These are phyloP conservation scores for Liquidambar formosana DNA, from an alignment of 164 flowering plant species.

Conservation along the genomic window DNA sequence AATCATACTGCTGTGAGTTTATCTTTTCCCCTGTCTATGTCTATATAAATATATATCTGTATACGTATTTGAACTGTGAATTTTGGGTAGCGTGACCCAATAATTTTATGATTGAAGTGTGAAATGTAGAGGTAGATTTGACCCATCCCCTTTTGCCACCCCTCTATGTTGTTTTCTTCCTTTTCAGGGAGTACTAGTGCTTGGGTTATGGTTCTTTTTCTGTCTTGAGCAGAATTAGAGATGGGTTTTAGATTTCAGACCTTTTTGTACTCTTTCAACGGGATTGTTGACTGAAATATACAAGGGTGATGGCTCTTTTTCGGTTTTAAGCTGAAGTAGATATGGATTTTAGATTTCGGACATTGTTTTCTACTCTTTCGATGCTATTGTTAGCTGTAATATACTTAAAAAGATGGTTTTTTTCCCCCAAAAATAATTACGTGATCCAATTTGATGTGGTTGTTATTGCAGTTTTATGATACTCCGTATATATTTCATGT, in stretches of 20 bases:
- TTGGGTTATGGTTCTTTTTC: neutral
- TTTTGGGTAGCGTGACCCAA: neutral
- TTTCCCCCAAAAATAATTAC: neutral
- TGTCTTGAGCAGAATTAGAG: neutral
- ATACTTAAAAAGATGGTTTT: neutral
- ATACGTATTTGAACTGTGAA: neutral
- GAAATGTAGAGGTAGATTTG: conserved; percentile 10
- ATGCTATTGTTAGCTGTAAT: conserved; percentile 6
- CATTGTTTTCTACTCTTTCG: neutral
- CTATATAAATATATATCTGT: neutral
- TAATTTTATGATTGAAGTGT: neutral
- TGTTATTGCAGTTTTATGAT: neutral
- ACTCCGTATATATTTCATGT: neutral
- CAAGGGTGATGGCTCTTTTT: no score
- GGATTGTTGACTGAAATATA: no score
- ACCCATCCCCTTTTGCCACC: neutral
- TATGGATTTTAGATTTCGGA: no score
- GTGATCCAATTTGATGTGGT: neutral
- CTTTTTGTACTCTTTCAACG: neutral
- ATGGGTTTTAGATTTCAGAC: conserved; percentile 2
- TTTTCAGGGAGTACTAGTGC: neutral
- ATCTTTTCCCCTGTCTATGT: neutral
- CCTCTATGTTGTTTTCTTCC: neutral
- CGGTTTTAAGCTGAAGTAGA: no score
- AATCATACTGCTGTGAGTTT: conserved; percentile 19